Conservation (phyloP, 768 basidiomycete species). For the Lyophyllum semitale region DNA sequence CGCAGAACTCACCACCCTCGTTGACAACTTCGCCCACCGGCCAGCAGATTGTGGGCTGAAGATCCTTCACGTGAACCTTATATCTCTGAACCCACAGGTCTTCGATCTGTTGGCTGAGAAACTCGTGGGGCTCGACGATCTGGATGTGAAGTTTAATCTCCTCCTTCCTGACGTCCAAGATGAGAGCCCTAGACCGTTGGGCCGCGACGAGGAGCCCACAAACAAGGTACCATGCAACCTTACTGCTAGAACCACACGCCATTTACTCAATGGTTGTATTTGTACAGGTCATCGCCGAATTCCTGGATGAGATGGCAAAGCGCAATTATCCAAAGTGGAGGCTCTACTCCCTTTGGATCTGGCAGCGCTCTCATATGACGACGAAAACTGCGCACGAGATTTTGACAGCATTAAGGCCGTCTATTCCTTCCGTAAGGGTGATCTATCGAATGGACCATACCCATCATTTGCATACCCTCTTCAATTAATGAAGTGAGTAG, state of each 20-base stretch:
- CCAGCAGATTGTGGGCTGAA: conserved; percentile 16
- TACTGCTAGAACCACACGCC: background rate
- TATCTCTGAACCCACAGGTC: conserved; percentile 21
- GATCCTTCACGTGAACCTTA: conserved; percentile 19
- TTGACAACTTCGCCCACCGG: conserved; percentile 16
- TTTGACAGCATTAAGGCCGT: conserved; percentile 5
- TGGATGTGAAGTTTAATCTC: conserved; percentile 17
- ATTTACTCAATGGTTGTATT: background rate
- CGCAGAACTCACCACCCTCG: conserved; percentile 13
- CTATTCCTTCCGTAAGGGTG: conserved; percentile 12
- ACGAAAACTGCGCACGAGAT: conserved; percentile 16
- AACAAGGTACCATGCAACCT: background rate
- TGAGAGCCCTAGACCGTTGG: conserved; percentile 7
- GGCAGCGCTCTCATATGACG: conserved; percentile 18
- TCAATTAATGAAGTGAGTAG: background rate
- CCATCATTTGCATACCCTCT: conserved; percentile 4
- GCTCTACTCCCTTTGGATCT: conserved; percentile 13
- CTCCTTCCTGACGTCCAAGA: conserved; percentile 10
- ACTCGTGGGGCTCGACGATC: conserved; percentile 21
- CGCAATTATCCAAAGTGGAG: conserved; percentile 9
- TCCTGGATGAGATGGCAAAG: conserved; percentile 9
- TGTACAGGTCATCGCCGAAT: conserved; percentile 5
- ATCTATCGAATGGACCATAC: conserved; percentile 9
- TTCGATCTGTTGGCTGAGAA: conserved; percentile 25
- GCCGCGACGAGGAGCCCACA: conserved; percentile 10